Percentiles rank a stretch among this genome's conserved stretches.
Evolutionary conservation across 2,329 filamentous ascomycete genomes (phyloP).

Genomic region (Aspergillus sojae): DNA sequence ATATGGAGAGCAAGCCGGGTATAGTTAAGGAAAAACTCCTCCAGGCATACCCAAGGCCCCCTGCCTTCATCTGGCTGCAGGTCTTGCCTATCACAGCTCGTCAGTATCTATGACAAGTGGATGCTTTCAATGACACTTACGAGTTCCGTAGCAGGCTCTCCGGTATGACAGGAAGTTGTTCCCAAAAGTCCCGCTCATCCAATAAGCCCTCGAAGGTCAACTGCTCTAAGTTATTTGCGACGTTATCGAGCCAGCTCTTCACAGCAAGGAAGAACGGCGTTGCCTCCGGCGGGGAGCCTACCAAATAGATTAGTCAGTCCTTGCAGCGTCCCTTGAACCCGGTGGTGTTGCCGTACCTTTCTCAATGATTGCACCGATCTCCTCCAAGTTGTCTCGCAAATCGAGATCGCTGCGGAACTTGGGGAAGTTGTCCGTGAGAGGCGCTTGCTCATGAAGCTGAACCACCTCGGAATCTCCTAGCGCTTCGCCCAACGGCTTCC

Average conservation of each 20-base stretch:
- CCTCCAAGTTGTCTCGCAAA: constrained; percentile 36
- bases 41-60: constrained; percentile 35
- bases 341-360: constrained; percentile 34
- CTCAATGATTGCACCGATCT: constrained; percentile 37
- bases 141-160: constrained; percentile 44
- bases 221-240: constrained; percentile 35
- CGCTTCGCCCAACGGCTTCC: constrained; percentile 42
- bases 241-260: constrained; percentile 48
- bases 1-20: constrained; percentile 45
- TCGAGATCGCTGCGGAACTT: constrained; percentile 31
- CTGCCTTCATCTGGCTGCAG: constrained; percentile 36
- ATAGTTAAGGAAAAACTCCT: constrained; percentile 46
- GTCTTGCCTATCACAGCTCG: constrained; percentile 25
- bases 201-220: constrained; percentile 38
- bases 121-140: constrained; percentile 27
- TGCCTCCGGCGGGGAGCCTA: constrained; percentile 35
- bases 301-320: not conserved
- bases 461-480: constrained; percentile 39
- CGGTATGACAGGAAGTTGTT: constrained; percentile 43
- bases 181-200: constrained; percentile 50
- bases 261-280: constrained; percentile 35
- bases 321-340: not conserved
- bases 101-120: constrained; percentile 7
- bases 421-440: constrained; percentile 42
- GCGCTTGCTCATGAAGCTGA: constrained; percentile 36